Evolutionary conservation across 805 yeast genomes (phyloP), one percentile per base, ranked within the genome.

Genomic region (Candida silvatica): DNA sequence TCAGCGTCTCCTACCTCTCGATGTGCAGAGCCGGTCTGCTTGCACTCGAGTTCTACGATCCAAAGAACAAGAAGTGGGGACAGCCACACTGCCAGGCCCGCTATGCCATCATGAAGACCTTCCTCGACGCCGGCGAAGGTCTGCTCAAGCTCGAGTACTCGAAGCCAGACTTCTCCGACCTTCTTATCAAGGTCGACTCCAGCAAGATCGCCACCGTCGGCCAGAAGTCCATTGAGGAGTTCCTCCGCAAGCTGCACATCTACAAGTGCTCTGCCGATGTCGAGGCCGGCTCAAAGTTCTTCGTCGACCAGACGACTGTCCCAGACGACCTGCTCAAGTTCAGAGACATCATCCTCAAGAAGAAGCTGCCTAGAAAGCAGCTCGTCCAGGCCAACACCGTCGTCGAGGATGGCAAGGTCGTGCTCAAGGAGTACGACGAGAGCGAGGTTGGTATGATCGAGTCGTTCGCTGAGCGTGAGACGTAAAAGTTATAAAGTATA

Each of bases 71-170:
- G 39, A 85, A 84, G 59, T 86, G 95, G 95, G 95, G 95, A 20
- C 96, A 86, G 62, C 78, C 96, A 11, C 96, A 86, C 56, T 84
- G 85, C 86, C 94, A 85, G 62, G 95, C 95, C 3, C 69, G 96
- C 57, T 86, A 71, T 59, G 84, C 92, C 22, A 85, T 86, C 46
- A 67, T 83, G 69, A 83, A 82, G 61, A 70, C 79, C 11, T 77
- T 83, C 52, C 59, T 81, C 48, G 67, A 75, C 36, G 79, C 86
- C 1, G 77, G 81, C 20, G 58, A 62, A 17, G 70, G 62, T 14
- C 78, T 85, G 27, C 77, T 77, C 19, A 61, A 63, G 32, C 59
- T 86, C 34, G 67, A 66, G 25, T 62, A 67, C 47, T 51, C 69
- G 11, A 63, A 69, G 40, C 67, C 62, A 17, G 62, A 62, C 37